These are phyloP conservation scores for Lentinula detonsa DNA, from an alignment of 768 basidiomycete species.

Conservation along the genomic window DNA sequence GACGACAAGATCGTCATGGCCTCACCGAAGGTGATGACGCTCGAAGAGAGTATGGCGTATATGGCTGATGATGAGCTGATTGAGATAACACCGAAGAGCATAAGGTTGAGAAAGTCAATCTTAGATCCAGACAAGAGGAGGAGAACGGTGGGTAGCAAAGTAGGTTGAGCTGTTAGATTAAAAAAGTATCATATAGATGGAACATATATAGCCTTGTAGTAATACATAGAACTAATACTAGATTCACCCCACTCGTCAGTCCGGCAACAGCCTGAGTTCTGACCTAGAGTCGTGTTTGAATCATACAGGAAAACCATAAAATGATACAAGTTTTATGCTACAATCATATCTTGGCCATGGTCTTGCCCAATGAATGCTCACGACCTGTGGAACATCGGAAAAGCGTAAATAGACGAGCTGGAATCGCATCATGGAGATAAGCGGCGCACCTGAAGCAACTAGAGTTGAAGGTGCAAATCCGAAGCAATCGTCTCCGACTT, in stretches of 20 bases:
- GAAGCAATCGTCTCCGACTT: slow-evolving; percentile 61
- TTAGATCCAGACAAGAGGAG: slow-evolving; percentile 28
- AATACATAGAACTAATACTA: slow-evolving; percentile 18
- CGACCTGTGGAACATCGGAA: slow-evolving; percentile 25
- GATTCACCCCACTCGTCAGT: slow-evolving; percentile 19
- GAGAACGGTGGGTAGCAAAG: slow-evolving; percentile 15
- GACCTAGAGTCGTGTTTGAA: background rate
- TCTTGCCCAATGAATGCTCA: slow-evolving; percentile 56
- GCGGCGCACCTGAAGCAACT: slow-evolving; percentile 54
- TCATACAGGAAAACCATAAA: too few relatives aligned
- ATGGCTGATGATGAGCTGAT: slow-evolving; percentile 46
- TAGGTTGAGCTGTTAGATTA: background rate
- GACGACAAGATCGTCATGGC: slow-evolving; percentile 46
- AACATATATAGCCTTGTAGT: background rate
- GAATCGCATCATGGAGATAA: background rate
- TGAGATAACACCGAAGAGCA: slow-evolving; percentile 37
- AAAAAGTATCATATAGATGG: background rate
- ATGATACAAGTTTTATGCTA: background rate
- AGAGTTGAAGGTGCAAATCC: slow-evolving; percentile 85
- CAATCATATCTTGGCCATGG: slow-evolving; percentile 23
- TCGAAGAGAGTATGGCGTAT: slow-evolving; percentile 42
- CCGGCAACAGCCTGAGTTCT: background rate
- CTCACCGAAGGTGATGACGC: slow-evolving; percentile 34
- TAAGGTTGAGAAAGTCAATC: slow-evolving; percentile 37
- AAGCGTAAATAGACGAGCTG: background rate